Conservation (phyloP, 768 basidiomycete species). For the Suillus lakei region DNA sequence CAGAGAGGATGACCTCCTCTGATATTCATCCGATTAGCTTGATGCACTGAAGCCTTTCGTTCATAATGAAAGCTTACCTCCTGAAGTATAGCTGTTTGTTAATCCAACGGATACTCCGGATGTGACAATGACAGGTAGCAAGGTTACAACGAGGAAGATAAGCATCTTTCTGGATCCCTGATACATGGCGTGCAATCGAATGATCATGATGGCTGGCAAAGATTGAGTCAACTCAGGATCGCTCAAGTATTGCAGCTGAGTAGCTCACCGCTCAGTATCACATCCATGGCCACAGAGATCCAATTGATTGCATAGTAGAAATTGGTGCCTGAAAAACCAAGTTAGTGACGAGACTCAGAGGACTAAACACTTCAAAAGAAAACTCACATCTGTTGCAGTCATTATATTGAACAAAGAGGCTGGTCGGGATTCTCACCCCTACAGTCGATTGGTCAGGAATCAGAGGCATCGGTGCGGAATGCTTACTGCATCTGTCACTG, state of each 20-base stretch:
- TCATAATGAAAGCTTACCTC: background rate
- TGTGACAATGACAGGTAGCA: background rate
- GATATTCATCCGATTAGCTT: background rate
- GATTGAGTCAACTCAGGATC: background rate
- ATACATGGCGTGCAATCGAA: background rate
- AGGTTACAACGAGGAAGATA: background rate
- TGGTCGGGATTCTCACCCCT: background rate
- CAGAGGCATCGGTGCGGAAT: background rate
- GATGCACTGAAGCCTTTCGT: background rate
- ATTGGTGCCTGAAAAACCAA: background rate
- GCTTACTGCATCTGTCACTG: background rate
- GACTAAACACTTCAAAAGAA: background rate
- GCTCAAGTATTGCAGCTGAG: background rate
- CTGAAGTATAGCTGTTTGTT: background rate
- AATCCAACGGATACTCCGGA: background rate
- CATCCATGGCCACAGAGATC: background rate
- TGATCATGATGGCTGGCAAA: background rate
- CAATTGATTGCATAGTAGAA: background rate
- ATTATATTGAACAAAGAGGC: background rate
- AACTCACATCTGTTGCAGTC: background rate
- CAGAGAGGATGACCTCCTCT: background rate
- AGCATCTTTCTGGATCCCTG: background rate
- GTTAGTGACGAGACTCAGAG: background rate
- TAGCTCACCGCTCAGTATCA: background rate
- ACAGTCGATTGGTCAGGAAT: background rate